Base-by-base conservation (phyloP, 2,329 filamentous ascomycete genomes). In the Alternaria hordeiaustralica region DNA sequence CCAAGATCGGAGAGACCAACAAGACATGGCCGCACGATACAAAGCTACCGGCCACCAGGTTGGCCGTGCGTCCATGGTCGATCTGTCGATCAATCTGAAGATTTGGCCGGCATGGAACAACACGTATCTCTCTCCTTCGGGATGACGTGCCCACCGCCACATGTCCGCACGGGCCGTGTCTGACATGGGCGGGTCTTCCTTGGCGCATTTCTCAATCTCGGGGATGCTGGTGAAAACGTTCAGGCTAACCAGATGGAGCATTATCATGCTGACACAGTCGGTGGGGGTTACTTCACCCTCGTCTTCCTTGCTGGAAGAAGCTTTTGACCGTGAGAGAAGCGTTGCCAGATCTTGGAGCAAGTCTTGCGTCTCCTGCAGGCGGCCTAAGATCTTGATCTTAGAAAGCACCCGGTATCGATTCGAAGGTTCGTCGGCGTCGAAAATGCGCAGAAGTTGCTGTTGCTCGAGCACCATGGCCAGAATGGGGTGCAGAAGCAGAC, bases 211-310 rank as follows among this genome's bases (percentile, higher is more conserved):
- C 23, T 62, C 60, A 12, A 62, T 62, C 12, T 62, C 60, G 8
- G 55, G 60, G 10, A 62, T 62, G 55, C 60, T 62, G 28, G 55
- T 58, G n/a, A 51, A 58, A 2, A 62, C 60, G n/a, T 62, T 62
- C 28, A 62, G 41, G 55, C 60, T 62, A 45, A 62, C 60, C 55
- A 62, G 28, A 58, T 62, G 60, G 10, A 62, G 55, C 60, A 58
- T 62, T 13, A 62, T 44, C 20, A 62, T 62, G 28, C 60, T 58
- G 11, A 45, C 23, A n/a, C 47, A 58, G 9, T 62, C 55, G 1
- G 47, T 20, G 4, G 47, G 15, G 4, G 36, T 41, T 30, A 33
- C 26, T 8, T 20, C 20, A 18, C n/a, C 54, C 21, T 53, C 36
- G 13, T 50, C 26, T 2, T 62, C n/a, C 3, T 28, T 46, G 30